Conservation (phyloP, 1,139 yeast species). For the Taphrina flavorubra region DNA sequence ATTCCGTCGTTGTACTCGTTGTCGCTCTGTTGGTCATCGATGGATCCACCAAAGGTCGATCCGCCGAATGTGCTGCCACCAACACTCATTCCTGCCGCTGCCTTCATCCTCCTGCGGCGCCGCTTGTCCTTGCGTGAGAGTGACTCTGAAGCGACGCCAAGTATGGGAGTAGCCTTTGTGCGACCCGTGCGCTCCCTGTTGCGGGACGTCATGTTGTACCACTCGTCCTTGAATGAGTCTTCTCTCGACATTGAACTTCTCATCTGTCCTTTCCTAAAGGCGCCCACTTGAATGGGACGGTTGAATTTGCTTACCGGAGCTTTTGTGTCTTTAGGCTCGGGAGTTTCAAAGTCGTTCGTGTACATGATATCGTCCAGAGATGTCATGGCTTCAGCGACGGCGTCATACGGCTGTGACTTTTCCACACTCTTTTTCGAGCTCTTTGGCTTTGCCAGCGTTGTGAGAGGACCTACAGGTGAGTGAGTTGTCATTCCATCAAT, state of each 20-base stretch:
- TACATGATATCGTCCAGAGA: conserved; percentile 41
- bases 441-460: conserved; percentile 1
- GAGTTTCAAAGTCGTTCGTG: conserved; percentile 29
- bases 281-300: conserved; percentile 29
- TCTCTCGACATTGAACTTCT: conserved; percentile 27
- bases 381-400: conserved; percentile 31
- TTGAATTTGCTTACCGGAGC: conserved; percentile 20
- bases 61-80: conserved; percentile 22
- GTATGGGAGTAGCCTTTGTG: conserved; percentile 22
- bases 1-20: conserved; percentile 28
- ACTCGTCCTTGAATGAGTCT: conserved; percentile 37
- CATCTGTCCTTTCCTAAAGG: conserved; percentile 26
- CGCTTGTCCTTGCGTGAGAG: conserved; percentile 34
- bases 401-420: conserved; percentile 18
- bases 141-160: conserved; percentile 31
- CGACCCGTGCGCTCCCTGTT: conserved; percentile 26
- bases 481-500: conserved; percentile 37
- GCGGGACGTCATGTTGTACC: conserved; percentile 29
- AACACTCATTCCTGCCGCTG: conserved; percentile 23
- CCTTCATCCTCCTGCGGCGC: conserved; percentile 30
- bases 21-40: conserved; percentile 25
- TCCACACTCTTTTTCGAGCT: conserved; percentile 1
- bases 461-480: conserved; percentile 26
- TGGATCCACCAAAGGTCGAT: conserved; percentile 22
- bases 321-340: conserved; percentile 14